Percentiles rank a stretch among this genome's conserved stretches.
phyloP scores from a whole-genome alignment of 768 basidiomycete genomes.

The Lenzites betulinus region DNA sequence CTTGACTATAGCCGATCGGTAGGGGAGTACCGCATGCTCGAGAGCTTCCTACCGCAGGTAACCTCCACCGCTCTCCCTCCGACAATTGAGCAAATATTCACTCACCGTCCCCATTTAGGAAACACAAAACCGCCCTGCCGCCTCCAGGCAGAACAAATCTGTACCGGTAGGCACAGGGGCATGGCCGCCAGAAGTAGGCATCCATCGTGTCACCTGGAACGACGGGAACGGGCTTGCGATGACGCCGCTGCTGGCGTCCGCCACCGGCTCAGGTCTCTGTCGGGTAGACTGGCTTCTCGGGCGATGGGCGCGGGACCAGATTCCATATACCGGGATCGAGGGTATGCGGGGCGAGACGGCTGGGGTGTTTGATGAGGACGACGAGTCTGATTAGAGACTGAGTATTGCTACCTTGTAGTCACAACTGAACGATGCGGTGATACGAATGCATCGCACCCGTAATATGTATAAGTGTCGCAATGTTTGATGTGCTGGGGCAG shows the following conservation, averaged over 20 bases:
- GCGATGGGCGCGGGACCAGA: conserved; percentile 65
- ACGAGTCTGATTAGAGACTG: too few species aligned
- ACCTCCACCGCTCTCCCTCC: too few species aligned
- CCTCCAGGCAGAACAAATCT: conserved; percentile 40
- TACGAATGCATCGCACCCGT: too few species aligned
- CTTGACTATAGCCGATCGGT: conserved; percentile 83
- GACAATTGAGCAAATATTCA: neutral
- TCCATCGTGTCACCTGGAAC: conserved; percentile 86
- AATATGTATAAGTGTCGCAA: too few species aligned
- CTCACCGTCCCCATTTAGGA: conserved; percentile 40
- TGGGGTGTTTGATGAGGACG: conserved; percentile 31
- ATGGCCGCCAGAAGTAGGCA: conserved; percentile 78
- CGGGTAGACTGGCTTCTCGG: conserved; percentile 81
- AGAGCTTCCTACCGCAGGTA: conserved; percentile 79
- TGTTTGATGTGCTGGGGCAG: too few species aligned
- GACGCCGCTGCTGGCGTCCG: conserved; percentile 68
- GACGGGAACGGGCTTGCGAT: conserved; percentile 63
- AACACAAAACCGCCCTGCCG: conserved; percentile 48
- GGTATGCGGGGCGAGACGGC: conserved; percentile 58
- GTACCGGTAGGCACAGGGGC: conserved; percentile 54
- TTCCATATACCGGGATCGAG: conserved; percentile 67
- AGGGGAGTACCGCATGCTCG: conserved; percentile 84
- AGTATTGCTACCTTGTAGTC: too few species aligned
- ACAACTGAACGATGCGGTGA: too few species aligned
- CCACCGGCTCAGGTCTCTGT: conserved; percentile 83